Evolutionary conservation across 257 asterid species (phyloP).

Genomic region (Ajuga chamaepitys): DNA sequence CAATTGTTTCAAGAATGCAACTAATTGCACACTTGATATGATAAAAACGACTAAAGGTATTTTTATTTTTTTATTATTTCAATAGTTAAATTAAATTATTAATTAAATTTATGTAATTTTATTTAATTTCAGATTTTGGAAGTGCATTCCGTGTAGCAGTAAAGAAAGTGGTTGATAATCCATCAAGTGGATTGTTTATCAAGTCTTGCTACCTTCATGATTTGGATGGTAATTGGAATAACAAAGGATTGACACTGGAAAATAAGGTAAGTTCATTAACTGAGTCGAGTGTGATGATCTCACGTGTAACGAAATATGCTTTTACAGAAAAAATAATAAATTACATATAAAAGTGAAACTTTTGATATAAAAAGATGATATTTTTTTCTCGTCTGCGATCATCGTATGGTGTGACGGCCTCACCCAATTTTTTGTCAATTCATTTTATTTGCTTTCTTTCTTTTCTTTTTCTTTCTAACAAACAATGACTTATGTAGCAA

Average conservation of each 20-base stretch:
- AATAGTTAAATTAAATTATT: background rate
- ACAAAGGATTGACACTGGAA: background rate
- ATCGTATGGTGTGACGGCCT: too few relatives aligned
- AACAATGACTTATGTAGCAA: too few relatives aligned
- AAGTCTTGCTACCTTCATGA: slow-evolving; percentile 20
- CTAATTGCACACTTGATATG: background rate
- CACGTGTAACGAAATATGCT: too few relatives aligned
- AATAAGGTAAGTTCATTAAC: slow-evolving; percentile 6
- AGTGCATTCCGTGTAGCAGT: slow-evolving; percentile 1
- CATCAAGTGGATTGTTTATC: slow-evolving; percentile 14
- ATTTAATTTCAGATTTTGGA: slow-evolving; percentile 18
- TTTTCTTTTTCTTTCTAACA: too few relatives aligned
- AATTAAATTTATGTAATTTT: background rate
- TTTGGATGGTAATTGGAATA: background rate
- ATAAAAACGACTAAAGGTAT: background rate
- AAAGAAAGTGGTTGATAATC: background rate
- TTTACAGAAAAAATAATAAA: too few relatives aligned
- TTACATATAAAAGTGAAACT: too few relatives aligned
- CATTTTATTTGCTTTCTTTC: background rate
- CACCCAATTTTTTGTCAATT: too few relatives aligned
- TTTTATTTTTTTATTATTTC: background rate
- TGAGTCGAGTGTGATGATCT: too few relatives aligned
- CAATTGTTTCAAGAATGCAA: background rate
- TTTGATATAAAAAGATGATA: too few relatives aligned
- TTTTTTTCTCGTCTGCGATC: too few relatives aligned